Evolutionary conservation across 2,329 filamentous ascomycete genomes (phyloP).

Genomic region (Hysterium pulicare): DNA sequence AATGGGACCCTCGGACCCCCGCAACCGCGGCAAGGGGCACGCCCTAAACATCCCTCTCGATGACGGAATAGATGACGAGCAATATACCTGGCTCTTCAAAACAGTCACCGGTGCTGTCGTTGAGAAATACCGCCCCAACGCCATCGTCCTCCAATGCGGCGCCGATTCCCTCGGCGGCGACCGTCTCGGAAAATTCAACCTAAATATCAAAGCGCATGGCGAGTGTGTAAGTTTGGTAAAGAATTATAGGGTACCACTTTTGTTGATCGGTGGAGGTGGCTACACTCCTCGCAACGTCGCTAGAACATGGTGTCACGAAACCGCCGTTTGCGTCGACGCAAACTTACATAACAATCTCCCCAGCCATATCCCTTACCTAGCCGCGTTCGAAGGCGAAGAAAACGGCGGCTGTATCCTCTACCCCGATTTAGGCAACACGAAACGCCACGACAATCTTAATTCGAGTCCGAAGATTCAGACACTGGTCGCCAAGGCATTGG

Average conservation of each 20-base stretch:
- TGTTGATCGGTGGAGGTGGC: constrained; percentile 90
- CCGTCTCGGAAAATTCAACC: constrained; percentile 89
- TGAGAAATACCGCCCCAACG: constrained; percentile 78
- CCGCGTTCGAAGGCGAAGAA: constrained; percentile 77
- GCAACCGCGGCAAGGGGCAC: constrained; percentile 85
- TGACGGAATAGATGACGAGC: constrained; percentile 86
- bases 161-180: constrained; percentile 94
- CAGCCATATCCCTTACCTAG: constrained; percentile 75
- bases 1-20: constrained; percentile 76
- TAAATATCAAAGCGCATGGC: constrained; percentile 92
- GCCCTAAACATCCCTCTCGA: constrained; percentile 86
- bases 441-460: constrained; percentile 71
- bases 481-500: constrained; percentile 73
- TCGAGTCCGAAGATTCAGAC: constrained; percentile 70
- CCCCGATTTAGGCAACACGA: constrained; percentile 79
- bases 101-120: constrained; percentile 75
- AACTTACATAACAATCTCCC: constrained; percentile 73
- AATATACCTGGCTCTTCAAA: constrained; percentile 84
- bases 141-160: constrained; percentile 92
- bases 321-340: constrained; percentile 78
- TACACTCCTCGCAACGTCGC: constrained; percentile 97
- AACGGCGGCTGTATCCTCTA: constrained; percentile 70
- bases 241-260: constrained; percentile 70
- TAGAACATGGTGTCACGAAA: constrained; percentile 95
- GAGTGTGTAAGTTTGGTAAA: constrained; percentile 90